Base-by-base conservation (phyloP, 495 filamentous ascomycete genomes). In the Penicillium bovifimosum region DNA sequence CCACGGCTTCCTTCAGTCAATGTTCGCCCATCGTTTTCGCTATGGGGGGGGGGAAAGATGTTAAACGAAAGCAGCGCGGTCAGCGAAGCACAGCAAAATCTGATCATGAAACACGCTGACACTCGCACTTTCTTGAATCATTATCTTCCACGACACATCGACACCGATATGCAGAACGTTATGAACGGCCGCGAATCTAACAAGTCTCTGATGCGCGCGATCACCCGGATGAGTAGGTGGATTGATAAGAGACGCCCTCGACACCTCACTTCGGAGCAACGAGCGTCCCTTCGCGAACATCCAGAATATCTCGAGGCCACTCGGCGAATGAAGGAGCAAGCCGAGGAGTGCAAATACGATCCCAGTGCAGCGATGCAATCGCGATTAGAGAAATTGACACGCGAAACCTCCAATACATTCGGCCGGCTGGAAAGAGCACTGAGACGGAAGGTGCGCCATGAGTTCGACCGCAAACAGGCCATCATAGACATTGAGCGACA, bases 41-140 rank as follows among this genome's bases (percentile, higher is more conserved):
- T 63, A 63, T 45, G 47, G 51, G 17, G 61, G 17, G 61, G 56
- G 13, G 56, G 59, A 24, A 62, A 62, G 24, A 56, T 64, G 18
- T 44, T 67, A 27, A 61, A 67, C 34, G 43, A 50, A 20, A 61
- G 27, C 17, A 40, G 29, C 54, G 40, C 47, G 28, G 58, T 74
- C 18, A 73, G 68, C 53, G 66, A 74, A 51, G 63, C 62, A 36
- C 56, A 72, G 49, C 58, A 66, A 44, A 74, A 73, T 52, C 36
- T 74, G 46, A 74, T 72, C 9, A 66, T 72, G 54, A 63, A 69
- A 46, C 57, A 74, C 35, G 47, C 57, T 5, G 47, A 61, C 18
- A 62, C 50, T 43, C 17, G 50, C 1, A 70, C 69, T 28, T 71
- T 71, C 52, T 46, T 74, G 18, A 65, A 69, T 39, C 58, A 74